Evolutionary conservation across 768 basidiomycete genomes (phyloP), one percentile per base, ranked within the genome.

Genomic region (Floccularia luteovirens): DNA sequence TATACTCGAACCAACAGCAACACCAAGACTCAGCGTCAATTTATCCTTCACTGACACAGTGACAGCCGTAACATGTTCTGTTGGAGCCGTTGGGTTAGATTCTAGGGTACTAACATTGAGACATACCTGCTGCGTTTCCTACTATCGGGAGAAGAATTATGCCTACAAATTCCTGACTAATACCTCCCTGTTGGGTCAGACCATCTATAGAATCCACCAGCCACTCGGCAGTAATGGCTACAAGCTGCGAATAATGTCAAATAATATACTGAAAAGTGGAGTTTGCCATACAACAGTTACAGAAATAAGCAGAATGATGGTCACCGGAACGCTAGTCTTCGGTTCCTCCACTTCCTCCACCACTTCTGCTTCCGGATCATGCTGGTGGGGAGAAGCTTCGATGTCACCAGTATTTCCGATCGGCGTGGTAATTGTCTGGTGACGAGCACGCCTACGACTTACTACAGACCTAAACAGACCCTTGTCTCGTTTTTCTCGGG

Each of bases 21-120:
- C 88, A 19, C 85, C 82, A 41, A 96, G 67, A 52, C 86, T 88
- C 4, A 96, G 72, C 32, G 87, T 87, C 16, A 96, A 64, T 57
- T 93, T 90, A 59, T 83, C 78, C 60, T 93, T 93, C 43, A 90
- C 83, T 0, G 91, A 88, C 5, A 92, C 91, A 1, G 84, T 83
- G 20, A 96, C 89, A 11, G 92, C 91, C 2, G 90, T 96, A 27
- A 82, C 82, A 54, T 93, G 91, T 54, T 96, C 92, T 65, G 54
- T 5, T 16, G 24, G 16, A 6, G 14, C 20, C 46, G 24, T 51
- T 44, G 35, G 46, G 24, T 23, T 32, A 5, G 36, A 45, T 39
- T 10, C n/a, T 33, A 5, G 33, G 10, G 38, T 30, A 38, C 21
- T 24, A 21, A 19, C 36, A 23, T 36, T n/a, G 19, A 43, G 19